Conservation (phyloP, 2,329 filamentous ascomycete species). For the Cladosporium sp. region DNA sequence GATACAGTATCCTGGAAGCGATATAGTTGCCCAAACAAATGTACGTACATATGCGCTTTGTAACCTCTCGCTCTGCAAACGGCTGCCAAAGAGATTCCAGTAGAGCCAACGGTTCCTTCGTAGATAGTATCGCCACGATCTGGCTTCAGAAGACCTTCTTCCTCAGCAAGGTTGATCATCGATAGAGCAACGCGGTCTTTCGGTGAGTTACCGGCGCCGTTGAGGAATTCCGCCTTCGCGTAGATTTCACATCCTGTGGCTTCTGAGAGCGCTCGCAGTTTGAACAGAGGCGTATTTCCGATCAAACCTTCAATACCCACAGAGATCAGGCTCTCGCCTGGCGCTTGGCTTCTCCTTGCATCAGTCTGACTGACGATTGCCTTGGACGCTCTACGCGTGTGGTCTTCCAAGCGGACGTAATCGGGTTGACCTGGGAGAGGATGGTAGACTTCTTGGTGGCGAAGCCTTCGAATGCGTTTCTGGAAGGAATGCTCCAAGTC, state of each 20-base stretch:
- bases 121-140: constrained; percentile 89
- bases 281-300: constrained; percentile 85
- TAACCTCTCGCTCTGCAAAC: constrained; percentile 86
- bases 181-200: constrained; percentile 92
- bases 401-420: constrained; percentile 35
- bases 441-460: constrained; percentile 22
- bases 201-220: constrained; percentile 87
- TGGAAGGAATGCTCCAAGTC: constrained; percentile 65
- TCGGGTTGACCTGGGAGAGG: constrained; percentile 24
- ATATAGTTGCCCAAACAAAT: background rate
- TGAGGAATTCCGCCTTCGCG: constrained; percentile 92
- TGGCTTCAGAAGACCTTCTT: constrained; percentile 67
- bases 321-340: constrained; percentile 44
- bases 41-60: constrained; percentile 71
- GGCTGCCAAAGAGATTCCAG: constrained; percentile 88
- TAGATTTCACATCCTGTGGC: constrained; percentile 86
- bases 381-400: constrained; percentile 18
- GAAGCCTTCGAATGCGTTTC: constrained; percentile 30
- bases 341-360: constrained; percentile 14
- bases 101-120: constrained; percentile 94
- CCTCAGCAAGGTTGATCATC: constrained; percentile 81
- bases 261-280: constrained; percentile 77
- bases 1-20: background rate
- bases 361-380: constrained; percentile 10
- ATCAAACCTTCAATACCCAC: constrained; percentile 88